Evolutionary conservation across 345 rosid species (phyloP), one percentile per base, ranked within the genome.

Genomic region (Linum lewisii): DNA sequence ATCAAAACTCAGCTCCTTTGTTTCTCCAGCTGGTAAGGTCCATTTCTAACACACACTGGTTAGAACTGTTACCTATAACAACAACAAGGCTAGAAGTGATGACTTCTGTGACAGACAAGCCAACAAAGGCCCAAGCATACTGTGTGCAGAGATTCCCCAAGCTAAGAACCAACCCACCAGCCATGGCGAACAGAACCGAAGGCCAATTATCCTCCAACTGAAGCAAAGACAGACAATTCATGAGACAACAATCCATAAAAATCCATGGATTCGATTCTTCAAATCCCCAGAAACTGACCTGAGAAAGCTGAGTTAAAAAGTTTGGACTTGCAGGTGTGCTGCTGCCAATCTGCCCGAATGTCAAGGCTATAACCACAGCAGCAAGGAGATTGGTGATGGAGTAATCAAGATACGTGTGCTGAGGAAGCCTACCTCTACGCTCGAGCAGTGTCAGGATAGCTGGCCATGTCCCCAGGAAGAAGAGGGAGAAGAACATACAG

Each of bases 401-500:
- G 54, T 84, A 90, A 77, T 90, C 94, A 18, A 87, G 94, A 69
- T 83, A 90, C 62, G 94, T 87, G 55, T 90, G 95, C 58, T 87
- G 97, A 60, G 97, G 96, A 61, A 84, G 94, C 20, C 94, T 87
- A 1, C 94, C 97, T 24, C 89, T 76, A 50, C 95, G 68, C 71
- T 90, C 95, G 6, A 90, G 78, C 9, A 85, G 85, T 60, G 89
- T 82, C 68, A 90, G 34, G 37, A 87, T 16, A 64, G 89, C 97
- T 59, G 94, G 97, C 91, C 91, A 90, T 65, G 95, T 87, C 23
- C 97, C 95, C 63, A 90, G 66, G 72, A 83, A 85, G 57, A 82
- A 61, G 38, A 90, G 73, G 59, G 91, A 77, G 5, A 87, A 71
- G 51, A 81, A 61, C 84, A 87, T 79, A 60, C 97, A 87, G 59